Conservation (phyloP, 2,329 filamentous ascomycete genomes). For the Leptoxyphium fumago region DNA sequence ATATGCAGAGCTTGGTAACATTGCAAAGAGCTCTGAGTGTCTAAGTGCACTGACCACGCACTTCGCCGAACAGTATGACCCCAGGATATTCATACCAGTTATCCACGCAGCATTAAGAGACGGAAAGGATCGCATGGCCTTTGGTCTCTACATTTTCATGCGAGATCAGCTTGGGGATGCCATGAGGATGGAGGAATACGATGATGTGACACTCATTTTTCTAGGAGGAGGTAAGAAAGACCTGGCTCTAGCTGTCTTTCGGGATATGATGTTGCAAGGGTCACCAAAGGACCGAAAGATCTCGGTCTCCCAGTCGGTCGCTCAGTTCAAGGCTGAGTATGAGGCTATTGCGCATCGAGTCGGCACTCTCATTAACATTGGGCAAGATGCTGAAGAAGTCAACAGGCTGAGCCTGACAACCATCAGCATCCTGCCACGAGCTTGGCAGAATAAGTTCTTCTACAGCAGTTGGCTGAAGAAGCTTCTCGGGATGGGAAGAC, state of each 20-base stretch:
- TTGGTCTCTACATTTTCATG: constrained; percentile 51
- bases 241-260: constrained; percentile 61
- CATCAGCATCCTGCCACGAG: constrained; percentile 37
- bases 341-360: constrained; percentile 3
- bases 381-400: constrained; percentile 22
- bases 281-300: constrained; percentile 1
- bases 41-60: constrained; percentile 41
- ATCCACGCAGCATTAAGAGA: constrained; percentile 50
- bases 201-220: constrained; percentile 56
- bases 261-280: constrained; percentile 64
- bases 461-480: constrained; percentile 81
- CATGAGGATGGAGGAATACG: constrained; percentile 62
- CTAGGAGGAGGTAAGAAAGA: constrained; percentile 50
- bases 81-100: constrained; percentile 50
- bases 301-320: constrained; percentile 16
- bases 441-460: constrained; percentile 60
- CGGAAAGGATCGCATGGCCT: constrained; percentile 43
- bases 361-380: background rate
- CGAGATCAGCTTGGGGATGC: constrained; percentile 43
- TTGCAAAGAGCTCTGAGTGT: constrained; percentile 45
- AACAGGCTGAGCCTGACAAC: constrained; percentile 34
- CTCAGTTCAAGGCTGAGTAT: constrained; percentile 32
- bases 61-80: constrained; percentile 34
- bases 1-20: constrained; percentile 46
- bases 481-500: constrained; percentile 49